Conservation (phyloP, 2,329 filamentous ascomycete species). For the Scortechinia acanthostroma region DNA sequence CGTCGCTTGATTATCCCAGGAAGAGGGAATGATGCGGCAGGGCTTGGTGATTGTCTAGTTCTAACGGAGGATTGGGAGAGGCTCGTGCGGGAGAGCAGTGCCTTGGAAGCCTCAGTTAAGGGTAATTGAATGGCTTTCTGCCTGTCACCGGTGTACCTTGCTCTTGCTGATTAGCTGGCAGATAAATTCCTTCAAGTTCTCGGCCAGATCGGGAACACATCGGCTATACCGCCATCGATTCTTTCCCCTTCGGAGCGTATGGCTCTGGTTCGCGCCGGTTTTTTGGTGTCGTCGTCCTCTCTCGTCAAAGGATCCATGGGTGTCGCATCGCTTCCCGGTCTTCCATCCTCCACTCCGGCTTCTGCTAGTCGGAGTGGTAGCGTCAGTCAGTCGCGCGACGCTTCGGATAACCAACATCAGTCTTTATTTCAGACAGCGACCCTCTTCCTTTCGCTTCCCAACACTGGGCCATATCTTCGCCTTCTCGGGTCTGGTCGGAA, state of each 20-base stretch:
- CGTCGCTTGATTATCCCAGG: constrained; percentile 46
- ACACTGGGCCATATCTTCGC: constrained; percentile 50
- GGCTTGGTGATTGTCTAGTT: constrained; percentile 50
- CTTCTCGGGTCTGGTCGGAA: constrained; percentile 42
- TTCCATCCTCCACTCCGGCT: constrained; percentile 12
- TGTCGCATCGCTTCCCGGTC: constrained; percentile 25
- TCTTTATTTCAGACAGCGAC: constrained; percentile 18
- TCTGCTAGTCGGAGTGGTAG: constrained; percentile 12
- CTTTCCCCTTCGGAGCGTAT: constrained; percentile 37
- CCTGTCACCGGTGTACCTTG: no score
- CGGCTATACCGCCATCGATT: constrained; percentile 29
- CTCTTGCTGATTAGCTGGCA: constrained; percentile 9
- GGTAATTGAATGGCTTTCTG: no score
- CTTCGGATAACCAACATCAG: constrained; percentile 3
- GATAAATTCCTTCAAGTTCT: constrained; percentile 41
- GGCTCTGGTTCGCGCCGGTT: constrained; percentile 39
- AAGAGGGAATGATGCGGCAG: constrained; percentile 43
- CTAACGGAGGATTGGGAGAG: constrained; percentile 40
- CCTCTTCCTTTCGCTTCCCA: constrained; percentile 46
- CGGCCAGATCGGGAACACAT: constrained; percentile 30
- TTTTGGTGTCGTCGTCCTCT: constrained; percentile 39
- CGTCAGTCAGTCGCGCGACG: neutral
- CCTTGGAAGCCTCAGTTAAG: constrained; percentile 16
- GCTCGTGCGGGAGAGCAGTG: constrained; percentile 21
- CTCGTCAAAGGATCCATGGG: constrained; percentile 25